Evolutionary conservation across 805 yeast species (phyloP).

Genomic region (Saccharomyces kudriavzevii): DNA sequence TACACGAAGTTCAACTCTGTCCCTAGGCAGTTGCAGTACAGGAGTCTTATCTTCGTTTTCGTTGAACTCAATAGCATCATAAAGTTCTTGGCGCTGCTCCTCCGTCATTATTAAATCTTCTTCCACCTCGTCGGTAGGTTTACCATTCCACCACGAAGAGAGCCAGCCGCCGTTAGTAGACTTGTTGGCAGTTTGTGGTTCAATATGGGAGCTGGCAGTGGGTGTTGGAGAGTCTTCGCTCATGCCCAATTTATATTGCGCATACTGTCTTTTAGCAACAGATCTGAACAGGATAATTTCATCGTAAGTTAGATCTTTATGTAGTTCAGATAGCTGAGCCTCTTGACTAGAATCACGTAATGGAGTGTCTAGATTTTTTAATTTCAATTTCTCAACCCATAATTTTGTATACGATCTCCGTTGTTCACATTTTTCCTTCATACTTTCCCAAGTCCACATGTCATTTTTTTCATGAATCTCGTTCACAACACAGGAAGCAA

Average conservation of each 20-base stretch:
- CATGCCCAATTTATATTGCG: conserved; percentile 41
- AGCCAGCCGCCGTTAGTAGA: conserved; percentile 47
- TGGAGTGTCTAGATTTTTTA: conserved; percentile 25
- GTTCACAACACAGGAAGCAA: conserved; percentile 63
- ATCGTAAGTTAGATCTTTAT: conserved; percentile 56
- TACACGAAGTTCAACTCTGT: conserved; percentile 58
- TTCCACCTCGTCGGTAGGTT: conserved; percentile 20
- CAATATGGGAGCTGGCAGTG: neutral
- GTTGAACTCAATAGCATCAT: conserved; percentile 88
- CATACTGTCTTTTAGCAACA: conserved; percentile 58
- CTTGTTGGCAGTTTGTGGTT: conserved; percentile 9
- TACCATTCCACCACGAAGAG: conserved; percentile 58
- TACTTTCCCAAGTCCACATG: conserved; percentile 83
- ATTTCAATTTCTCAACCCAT: conserved; percentile 53
- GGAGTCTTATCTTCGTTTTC: conserved; percentile 42
- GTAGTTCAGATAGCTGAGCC: conserved; percentile 42
- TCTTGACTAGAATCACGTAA: conserved; percentile 33
- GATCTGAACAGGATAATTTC: conserved; percentile 82
- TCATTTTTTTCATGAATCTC: conserved; percentile 77
- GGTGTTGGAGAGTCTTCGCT: conserved; percentile 8
- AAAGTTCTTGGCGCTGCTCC: conserved; percentile 81
- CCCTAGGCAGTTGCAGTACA: conserved; percentile 61
- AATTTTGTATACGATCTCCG: conserved; percentile 56
- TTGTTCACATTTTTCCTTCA: conserved; percentile 63
- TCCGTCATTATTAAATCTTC: conserved; percentile 55